A percentile compares a stretch with the other conserved stretches of the same genome.
phyloP scores from a whole-genome alignment of 2,329 filamentous ascomycete genomes.

The Apiospora aurea region DNA sequence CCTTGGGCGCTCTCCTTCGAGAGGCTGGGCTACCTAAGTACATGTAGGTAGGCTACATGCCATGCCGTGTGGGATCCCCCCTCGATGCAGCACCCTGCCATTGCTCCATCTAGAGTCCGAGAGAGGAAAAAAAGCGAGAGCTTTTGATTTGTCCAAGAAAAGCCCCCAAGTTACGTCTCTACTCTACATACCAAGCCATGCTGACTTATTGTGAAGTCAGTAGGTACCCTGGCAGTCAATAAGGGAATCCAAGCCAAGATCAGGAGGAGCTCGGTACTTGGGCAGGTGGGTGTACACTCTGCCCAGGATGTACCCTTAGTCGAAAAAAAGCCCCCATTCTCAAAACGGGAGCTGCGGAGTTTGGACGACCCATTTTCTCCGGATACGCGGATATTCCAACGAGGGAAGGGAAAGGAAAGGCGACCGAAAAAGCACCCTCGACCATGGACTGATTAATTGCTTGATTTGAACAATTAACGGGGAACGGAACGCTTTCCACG shows the following conservation, averaged over 20 bases:
- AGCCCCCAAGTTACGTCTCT: not conserved
- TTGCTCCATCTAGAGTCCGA: not conserved
- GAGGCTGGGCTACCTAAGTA: not conserved
- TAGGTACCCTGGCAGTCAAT: not conserved
- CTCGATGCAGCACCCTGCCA: not conserved
- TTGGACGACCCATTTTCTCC: constrained; percentile 21
- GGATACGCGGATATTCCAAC: constrained; percentile 21
- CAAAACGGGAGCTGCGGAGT: constrained; percentile 21
- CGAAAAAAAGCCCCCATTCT: constrained; percentile 18
- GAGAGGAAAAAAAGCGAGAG: not conserved
- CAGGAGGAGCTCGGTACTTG: constrained; percentile 5
- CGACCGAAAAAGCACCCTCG: constrained; percentile 13
- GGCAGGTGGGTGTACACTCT: not conserved
- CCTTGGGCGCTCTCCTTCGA: not conserved
- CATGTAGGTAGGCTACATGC: too few species aligned
- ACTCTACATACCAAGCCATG: constrained; percentile 4
- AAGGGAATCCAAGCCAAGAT: not conserved
- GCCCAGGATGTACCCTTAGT: not conserved
- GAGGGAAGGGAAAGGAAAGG: constrained; percentile 7
- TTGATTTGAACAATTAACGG: constrained; percentile 12
- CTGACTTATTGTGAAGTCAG: not conserved
- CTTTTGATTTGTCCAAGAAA: not conserved
- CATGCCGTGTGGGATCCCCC: not conserved
- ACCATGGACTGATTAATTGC: constrained; percentile 22
- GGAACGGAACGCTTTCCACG: constrained; percentile 1